Conservation (phyloP, 257 asterid species). For the Ilex aquifolium region DNA sequence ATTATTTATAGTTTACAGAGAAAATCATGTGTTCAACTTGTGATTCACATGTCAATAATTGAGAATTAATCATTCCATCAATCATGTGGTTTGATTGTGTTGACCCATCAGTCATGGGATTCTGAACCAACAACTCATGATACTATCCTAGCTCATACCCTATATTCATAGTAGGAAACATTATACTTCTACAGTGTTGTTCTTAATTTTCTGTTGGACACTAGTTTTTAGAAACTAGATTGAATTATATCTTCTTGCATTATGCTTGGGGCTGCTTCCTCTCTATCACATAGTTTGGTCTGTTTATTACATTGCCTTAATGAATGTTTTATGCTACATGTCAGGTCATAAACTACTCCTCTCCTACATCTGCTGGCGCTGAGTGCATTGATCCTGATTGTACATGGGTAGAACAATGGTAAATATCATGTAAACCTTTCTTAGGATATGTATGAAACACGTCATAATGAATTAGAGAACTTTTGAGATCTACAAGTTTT, state of each 20-base stretch:
- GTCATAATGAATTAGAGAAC: neutral
- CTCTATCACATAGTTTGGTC: neutral
- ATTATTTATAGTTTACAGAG: too few relatives aligned
- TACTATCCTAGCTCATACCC: too few relatives aligned
- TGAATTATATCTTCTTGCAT: neutral
- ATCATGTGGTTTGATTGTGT: too few relatives aligned
- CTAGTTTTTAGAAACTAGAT: neutral
- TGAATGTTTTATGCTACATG: conserved; percentile 20
- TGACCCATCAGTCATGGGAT: too few relatives aligned
- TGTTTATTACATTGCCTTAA: neutral
- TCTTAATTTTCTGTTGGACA: neutral
- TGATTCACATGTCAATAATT: too few relatives aligned
- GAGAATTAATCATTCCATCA: too few relatives aligned
- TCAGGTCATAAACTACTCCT: conserved; percentile 83
- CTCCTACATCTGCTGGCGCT: conserved; percentile 92
- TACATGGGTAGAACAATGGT: conserved; percentile 99
- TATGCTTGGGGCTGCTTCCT: neutral
- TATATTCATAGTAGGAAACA: too few relatives aligned
- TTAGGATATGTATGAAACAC: neutral
- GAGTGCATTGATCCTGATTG: conserved; percentile 89
- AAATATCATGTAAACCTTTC: conserved; percentile 21
- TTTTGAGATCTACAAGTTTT: neutral
- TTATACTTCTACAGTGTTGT: neutral
- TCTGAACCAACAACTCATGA: too few relatives aligned
- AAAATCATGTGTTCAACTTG: too few relatives aligned